Evolutionary conservation across 2,329 filamentous ascomycete genomes (phyloP).

Genomic region (Allantophomopsis cytisporea): DNA sequence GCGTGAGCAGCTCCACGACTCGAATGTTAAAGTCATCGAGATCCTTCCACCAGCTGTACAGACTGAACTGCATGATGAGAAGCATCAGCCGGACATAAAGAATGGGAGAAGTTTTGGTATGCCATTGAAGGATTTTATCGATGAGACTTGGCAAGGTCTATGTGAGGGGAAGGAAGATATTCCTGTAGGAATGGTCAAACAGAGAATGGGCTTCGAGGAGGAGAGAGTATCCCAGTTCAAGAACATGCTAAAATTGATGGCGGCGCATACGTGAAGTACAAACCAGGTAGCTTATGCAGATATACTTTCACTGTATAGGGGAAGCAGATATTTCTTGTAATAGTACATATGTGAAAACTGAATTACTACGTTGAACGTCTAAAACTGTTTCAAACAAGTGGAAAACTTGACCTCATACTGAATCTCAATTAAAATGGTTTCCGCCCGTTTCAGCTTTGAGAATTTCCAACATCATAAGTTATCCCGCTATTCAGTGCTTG

Average conservation of each 20-base stretch:
- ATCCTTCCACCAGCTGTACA: slow-evolving; percentile 21
- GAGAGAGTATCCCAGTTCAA: neutral
- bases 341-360: too few relatives aligned
- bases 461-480: slow-evolving; percentile 3
- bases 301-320: too few relatives aligned
- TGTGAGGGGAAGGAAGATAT: slow-evolving; percentile 7
- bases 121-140: slow-evolving; percentile 28
- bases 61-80: slow-evolving; percentile 29
- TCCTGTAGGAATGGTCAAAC: slow-evolving; percentile 6
- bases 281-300: too few relatives aligned
- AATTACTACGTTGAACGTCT: too few relatives aligned
- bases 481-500: slow-evolving; percentile 37
- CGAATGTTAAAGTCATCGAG: slow-evolving; percentile 25
- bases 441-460: neutral
- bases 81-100: slow-evolving; percentile 22
- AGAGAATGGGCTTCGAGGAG: slow-evolving; percentile 2
- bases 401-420: too few relatives aligned
- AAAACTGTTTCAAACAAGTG: too few relatives aligned
- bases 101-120: slow-evolving; percentile 30
- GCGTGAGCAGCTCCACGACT: slow-evolving; percentile 23
- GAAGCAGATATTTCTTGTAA: too few relatives aligned
- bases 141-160: slow-evolving; percentile 16
- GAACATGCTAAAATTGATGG: too few relatives aligned
- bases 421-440: too few relatives aligned
- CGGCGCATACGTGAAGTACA: too few relatives aligned